Percentiles rank a stretch among this genome's conserved stretches.
Evolutionary conservation across 305 asterid species (phyloP).

Genomic region (Ruellia speciosa): DNA sequence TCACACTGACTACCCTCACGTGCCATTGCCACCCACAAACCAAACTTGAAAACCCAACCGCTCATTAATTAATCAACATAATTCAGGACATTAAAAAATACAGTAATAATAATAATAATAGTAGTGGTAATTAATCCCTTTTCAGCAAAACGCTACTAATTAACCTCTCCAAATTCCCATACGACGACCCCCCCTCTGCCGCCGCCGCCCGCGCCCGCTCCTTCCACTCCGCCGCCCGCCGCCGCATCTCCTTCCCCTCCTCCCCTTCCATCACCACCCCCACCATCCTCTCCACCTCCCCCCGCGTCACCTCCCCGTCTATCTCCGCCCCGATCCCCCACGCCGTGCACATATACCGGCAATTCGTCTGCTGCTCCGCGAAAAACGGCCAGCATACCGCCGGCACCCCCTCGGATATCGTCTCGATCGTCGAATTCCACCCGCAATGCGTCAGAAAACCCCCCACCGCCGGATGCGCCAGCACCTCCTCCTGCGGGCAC

Average conservation of each 20-base stretch:
- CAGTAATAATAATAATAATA: background rate
- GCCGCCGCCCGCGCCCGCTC: slow-evolving; percentile 33
- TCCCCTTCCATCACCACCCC: slow-evolving; percentile 41
- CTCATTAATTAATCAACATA: no score
- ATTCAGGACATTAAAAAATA: background rate
- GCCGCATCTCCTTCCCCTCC: slow-evolving; percentile 40
- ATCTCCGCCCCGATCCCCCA: slow-evolving; percentile 60
- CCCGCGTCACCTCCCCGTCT: slow-evolving; percentile 47
- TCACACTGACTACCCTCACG: no score
- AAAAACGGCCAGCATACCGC: slow-evolving; percentile 71
- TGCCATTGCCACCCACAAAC: no score
- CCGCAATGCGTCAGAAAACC: slow-evolving; percentile 62
- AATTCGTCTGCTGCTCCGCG: slow-evolving; percentile 61
- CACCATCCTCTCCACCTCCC: slow-evolving; percentile 42
- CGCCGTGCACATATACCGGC: slow-evolving; percentile 40
- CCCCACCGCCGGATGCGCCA: slow-evolving; percentile 46
- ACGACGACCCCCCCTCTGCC: slow-evolving; percentile 35
- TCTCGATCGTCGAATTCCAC: slow-evolving; percentile 60
- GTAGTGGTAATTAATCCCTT: background rate
- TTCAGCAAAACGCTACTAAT: slow-evolving; percentile 20
- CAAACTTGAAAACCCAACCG: no score
- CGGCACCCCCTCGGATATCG: slow-evolving; percentile 44
- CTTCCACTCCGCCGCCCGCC: slow-evolving; percentile 38
- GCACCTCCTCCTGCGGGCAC: slow-evolving; percentile 51
- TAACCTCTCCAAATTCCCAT: slow-evolving; percentile 31